Evolutionary conservation across 2,329 filamentous ascomycete species (phyloP).

Genomic region (Coniochaeta prunicola): DNA sequence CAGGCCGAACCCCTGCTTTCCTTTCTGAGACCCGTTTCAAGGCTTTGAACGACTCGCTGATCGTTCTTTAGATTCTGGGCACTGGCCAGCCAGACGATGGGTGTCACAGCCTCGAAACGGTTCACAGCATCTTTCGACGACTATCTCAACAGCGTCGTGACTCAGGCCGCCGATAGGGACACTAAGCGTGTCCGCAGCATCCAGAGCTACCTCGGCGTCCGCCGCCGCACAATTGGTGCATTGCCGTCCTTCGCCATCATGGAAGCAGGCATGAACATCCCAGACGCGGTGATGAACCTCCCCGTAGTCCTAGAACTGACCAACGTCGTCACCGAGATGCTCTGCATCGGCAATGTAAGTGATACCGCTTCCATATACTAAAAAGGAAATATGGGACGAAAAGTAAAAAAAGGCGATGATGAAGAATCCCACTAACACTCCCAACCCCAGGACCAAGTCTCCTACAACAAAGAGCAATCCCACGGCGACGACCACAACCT

Average conservation of each 20-base stretch:
- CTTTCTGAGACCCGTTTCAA: not conserved
- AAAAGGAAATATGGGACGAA: not conserved
- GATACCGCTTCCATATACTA: not conserved
- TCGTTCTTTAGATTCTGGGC: conserved; percentile 16
- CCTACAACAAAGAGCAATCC: conserved; percentile 21
- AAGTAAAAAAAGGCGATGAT: conserved; percentile 1
- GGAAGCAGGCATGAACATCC: conserved; percentile 16
- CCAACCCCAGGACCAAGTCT: conserved; percentile 15
- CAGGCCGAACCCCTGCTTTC: not conserved
- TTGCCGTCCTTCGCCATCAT: conserved; percentile 15
- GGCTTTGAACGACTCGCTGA: not conserved
- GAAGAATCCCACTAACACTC: not conserved
- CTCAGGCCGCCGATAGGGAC: conserved; percentile 15
- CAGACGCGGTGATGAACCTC: conserved; percentile 12
- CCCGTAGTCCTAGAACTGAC: conserved; percentile 13
- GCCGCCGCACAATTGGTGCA: conserved; percentile 17
- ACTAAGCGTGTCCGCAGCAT: conserved; percentile 11
- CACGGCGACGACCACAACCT: conserved; percentile 20
- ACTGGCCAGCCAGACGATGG: conserved; percentile 9
- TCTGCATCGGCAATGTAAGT: conserved; percentile 18
- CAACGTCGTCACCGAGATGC: conserved; percentile 14
- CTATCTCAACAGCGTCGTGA: conserved; percentile 15
- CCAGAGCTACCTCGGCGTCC: conserved; percentile 15
- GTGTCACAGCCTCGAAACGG: conserved; percentile 12
- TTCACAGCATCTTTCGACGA: conserved; percentile 15